Base-by-base conservation (phyloP, 164 flowering plant genomes). In the Tetrastigma voinierianum region DNA sequence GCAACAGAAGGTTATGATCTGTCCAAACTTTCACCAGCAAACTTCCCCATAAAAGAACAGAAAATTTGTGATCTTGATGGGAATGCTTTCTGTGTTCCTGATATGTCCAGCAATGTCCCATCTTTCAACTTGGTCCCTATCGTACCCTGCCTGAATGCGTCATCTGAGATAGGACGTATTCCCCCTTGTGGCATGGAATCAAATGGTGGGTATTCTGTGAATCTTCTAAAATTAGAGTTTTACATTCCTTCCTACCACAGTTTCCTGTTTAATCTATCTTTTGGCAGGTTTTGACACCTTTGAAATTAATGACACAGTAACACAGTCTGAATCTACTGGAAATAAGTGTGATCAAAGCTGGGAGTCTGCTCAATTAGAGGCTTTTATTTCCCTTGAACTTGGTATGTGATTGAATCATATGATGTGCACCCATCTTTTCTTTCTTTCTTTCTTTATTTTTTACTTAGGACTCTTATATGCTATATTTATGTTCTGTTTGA, bases 191-290 rank as follows among this genome's bases (percentile, higher is more conserved):
- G 67, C 49, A 15, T 59, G 20, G 66, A 61, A 64, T 62, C 70
- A 23, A 60, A 61, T 32, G 82, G 78, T 75, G 51, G 21, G 74
- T 64, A 14, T 15, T 61, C 23, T 44, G 17, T 10, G 53, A n/a
- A 45, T 51, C 55, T 19, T 4, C 16, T 13, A 18, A 18, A 6
- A 8, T 44, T 3, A 25, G 11, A 17, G 18, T 24, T 23, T 15
- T 43, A 4, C 16, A 32, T 9, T 18, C 13, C 59, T 44, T 13
- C 40, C 40, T 52, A 9, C 2, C n/a, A 23, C 8, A 19, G 20
- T 21, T 40, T 24, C 9, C 10, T 60, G 20, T 16, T 54, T 40
- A 51, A 43, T 44, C 21, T 44, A 11, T 17, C 4, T 49, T 56
- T 40, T 55, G 65, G 56, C 44, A 61, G 55, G 12, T 13, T 51